Evolutionary conservation across 768 basidiomycete species (phyloP), one percentile per base, ranked within the genome.

Genomic region (Holtermannia corniformis): DNA sequence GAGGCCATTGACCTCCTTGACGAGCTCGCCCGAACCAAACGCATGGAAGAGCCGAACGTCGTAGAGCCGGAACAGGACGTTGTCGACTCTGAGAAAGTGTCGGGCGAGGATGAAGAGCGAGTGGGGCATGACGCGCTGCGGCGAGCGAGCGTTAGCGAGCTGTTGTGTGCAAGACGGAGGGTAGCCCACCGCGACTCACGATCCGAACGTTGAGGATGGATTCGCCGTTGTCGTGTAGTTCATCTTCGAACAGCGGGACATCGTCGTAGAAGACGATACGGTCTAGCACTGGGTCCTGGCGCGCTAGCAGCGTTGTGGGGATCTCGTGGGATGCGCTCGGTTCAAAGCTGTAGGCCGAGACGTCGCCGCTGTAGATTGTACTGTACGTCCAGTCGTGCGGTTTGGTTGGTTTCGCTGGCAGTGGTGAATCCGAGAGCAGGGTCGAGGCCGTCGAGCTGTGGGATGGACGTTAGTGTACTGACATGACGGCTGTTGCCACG

Each of bases 371-470:
- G 60, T 96, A 91, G 2, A 79, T 82, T 1, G 90, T 87, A 2
- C 92, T 95, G 70, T 95, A 97, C 11, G 95, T 99, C 95, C 95
- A 97, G 67, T 99, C 95, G 71, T 87, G 96, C 0, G 84, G 85
- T 61, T 92, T 95, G 5, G 88, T 84, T 41, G 68, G 67, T 41
- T 64, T 67, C 43, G 62, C 66, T 46, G 72, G 67, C 26, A 73
- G 56, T 3, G 66, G 62, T 21, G 60, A 57, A 53, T 69, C 64
- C 16, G 59, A 56, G 0, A 71, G 57, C 43, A 58, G 54, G 41
- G 49, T 50, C 51, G 55, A 55, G 28, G 47, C 32, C 27, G 51
- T 50, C 47, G 55, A 58, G 16, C 50, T 57, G 21, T 56, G 26
- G 5, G 22, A 50, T n/a, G 49, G 24, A 40, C 49, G 37, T n/a